Evolutionary conservation across 2,329 filamentous ascomycete genomes (phyloP), one percentile per base, ranked within the genome.

Genomic region (Sphaerulina musiva): DNA sequence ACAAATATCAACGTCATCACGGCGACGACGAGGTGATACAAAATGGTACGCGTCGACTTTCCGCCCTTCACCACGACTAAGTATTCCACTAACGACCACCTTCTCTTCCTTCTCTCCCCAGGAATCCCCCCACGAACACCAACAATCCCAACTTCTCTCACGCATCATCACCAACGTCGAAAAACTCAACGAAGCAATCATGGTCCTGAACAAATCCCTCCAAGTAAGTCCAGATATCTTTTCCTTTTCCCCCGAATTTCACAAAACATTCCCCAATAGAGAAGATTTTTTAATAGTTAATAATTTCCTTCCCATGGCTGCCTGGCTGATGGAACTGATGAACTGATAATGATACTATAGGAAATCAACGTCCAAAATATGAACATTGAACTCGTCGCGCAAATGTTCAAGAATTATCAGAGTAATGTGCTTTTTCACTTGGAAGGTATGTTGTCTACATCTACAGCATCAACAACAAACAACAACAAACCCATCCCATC

Each of bases 381-480:
- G 90, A 95, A 98, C 68, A 89, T 96, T 36, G 93, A 97, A 74
- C 80, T 97, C 2, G 93, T 97, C 4, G 91, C 92, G 0, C 92
- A 97, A 69, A 98, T 98, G 93, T 98, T 97, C 78, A 96, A 97
- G 76, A 98, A 97, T 74, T 98, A 98, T 70, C 91, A 96, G 71
- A 95, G 90, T 9, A 98, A 97, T 65, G 92, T 97, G 11, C 76
- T 97, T 5, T 97, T 98, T 70, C 93, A 98, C 66, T 79, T 98
- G 5, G 93, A 97, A 83, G 93, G 93, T 95, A 51, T 29, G 53
- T 36, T 14, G 2, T 20, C 20, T 20, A 20, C 20, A 20, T 20
- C 20, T 20, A 20, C 20, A 20, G 20, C 20, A 2, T 20, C 20
- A 2, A 20, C 20, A 20, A 20, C 20, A 20, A 20, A 20, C 20